Evolutionary conservation across 139 green algal genomes (phyloP).

Genomic region (Picochlorum sp.): DNA sequence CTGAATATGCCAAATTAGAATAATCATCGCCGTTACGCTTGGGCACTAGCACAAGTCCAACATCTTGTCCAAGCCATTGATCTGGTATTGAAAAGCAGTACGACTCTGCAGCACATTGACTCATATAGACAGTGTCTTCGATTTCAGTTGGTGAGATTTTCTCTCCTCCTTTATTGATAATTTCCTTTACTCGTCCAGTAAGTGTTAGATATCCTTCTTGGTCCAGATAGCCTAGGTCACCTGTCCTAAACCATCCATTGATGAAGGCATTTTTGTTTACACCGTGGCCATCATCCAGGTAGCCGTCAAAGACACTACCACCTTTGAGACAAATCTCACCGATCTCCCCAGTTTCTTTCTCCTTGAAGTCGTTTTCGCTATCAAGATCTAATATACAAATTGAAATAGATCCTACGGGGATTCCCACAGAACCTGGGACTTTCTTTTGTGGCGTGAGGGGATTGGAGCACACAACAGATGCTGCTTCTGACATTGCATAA

Average conservation of each 20-base stretch:
- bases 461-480: background rate
- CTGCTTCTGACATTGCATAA: slow-evolving; percentile 6
- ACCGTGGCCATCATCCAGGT: slow-evolving; percentile 53
- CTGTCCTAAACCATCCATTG: slow-evolving; percentile 63
- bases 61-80: slow-evolving; percentile 2
- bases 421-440: background rate
- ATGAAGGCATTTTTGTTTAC: slow-evolving; percentile 57
- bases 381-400: slow-evolving; percentile 5
- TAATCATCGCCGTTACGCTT: background rate
- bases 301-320: slow-evolving; percentile 69
- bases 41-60: background rate
- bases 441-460: background rate
- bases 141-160: slow-evolving; percentile 78
- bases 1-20: slow-evolving; percentile 2
- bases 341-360: slow-evolving; percentile 20
- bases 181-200: slow-evolving; percentile 81
- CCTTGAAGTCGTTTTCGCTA: background rate
- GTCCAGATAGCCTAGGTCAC: slow-evolving; percentile 65
- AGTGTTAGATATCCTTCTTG: slow-evolving; percentile 72
- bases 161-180: slow-evolving; percentile 84
- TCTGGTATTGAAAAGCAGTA: slow-evolving; percentile 11
- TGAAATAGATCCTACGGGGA: background rate
- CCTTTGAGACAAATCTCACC: slow-evolving; percentile 75
- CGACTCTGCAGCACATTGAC: slow-evolving; percentile 4
- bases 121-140: background rate